These are phyloP conservation scores for Daldinia childiae DNA, from an alignment of 495 filamentous ascomycete genomes.

Conservation along the genomic window DNA sequence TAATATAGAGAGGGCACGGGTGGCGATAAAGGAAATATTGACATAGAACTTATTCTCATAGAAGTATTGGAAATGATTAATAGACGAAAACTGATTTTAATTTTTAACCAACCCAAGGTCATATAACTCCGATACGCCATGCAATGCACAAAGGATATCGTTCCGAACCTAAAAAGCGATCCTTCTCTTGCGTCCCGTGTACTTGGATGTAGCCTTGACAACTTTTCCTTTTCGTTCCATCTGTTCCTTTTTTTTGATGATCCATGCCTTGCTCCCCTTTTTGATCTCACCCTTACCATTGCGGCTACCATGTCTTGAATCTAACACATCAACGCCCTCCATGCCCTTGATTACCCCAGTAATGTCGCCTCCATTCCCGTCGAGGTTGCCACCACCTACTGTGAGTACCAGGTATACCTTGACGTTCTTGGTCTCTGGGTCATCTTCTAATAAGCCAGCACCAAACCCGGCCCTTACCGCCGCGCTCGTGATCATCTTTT, in stretches of 20 bases:
- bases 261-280: conserved; percentile 91
- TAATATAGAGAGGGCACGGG: no score
- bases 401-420: conserved; percentile 96
- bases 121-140: conserved; percentile 31
- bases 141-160: conserved; percentile 41
- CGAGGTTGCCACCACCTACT: conserved; percentile 80
- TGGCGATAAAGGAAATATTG: neutral
- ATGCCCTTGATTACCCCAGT: conserved; percentile 85
- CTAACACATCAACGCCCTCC: conserved; percentile 87
- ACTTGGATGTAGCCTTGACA: conserved; percentile 89
- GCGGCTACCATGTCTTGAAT: conserved; percentile 68
- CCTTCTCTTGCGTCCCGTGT: conserved; percentile 88
- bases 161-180: conserved; percentile 53
- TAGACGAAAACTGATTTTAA: neutral
- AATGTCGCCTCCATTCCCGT: conserved; percentile 75
- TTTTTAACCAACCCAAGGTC: neutral
- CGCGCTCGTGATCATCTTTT: conserved; percentile 86
- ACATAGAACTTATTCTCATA: neutral
- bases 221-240: conserved; percentile 94
- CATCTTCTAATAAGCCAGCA: conserved; percentile 93
- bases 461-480: conserved; percentile 95
- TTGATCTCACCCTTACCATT: conserved; percentile 61
- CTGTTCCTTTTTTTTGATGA: conserved; percentile 93
- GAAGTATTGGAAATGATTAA: neutral
- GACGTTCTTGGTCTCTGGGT: conserved; percentile 91